Conservation (phyloP, 2,329 filamentous ascomycete genomes). For the Diplodia scrobiculata region DNA sequence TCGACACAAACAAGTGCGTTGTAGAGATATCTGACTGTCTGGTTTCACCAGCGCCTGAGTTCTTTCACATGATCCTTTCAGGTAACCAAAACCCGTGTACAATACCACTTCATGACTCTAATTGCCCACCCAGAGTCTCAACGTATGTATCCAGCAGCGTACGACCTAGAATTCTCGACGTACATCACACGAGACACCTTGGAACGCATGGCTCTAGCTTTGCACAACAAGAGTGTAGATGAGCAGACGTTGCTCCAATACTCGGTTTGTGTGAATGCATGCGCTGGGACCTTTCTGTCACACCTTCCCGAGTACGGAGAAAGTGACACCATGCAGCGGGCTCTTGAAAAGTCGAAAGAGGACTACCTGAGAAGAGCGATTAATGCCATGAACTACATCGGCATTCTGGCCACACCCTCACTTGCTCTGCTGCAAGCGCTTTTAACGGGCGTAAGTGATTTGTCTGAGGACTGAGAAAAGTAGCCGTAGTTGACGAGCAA, state of each 20-base stretch:
- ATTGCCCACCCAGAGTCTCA: neutral
- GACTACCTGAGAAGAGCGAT: constrained; percentile 39
- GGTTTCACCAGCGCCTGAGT: constrained; percentile 11
- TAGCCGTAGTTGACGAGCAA: neutral
- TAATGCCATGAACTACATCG: constrained; percentile 38
- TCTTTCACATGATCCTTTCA: constrained; percentile 15
- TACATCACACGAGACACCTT: constrained; percentile 38
- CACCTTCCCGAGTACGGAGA: constrained; percentile 36
- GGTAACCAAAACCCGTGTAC: neutral
- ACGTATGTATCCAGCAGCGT: neutral
- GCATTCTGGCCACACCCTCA: constrained; percentile 37
- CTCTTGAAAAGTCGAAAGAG: constrained; percentile 37
- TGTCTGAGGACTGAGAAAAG: neutral
- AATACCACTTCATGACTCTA: neutral
- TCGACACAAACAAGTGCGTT: neutral
- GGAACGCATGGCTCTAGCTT: constrained; percentile 37
- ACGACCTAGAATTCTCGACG: constrained; percentile 16
- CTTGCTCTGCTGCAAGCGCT: constrained; percentile 39
- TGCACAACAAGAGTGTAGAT: constrained; percentile 38
- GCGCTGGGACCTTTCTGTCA: constrained; percentile 32
- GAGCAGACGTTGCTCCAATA: constrained; percentile 39
- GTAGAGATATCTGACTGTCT: constrained; percentile 6
- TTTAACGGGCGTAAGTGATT: constrained; percentile 38
- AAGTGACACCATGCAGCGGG: constrained; percentile 36
- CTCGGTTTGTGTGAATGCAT: constrained; percentile 41